A percentile compares a stretch with the other conserved stretches of the same genome.
Evolutionary conservation across 176 grass and related monocot genomes (phyloP).

Genomic region (Stipa capillata): DNA sequence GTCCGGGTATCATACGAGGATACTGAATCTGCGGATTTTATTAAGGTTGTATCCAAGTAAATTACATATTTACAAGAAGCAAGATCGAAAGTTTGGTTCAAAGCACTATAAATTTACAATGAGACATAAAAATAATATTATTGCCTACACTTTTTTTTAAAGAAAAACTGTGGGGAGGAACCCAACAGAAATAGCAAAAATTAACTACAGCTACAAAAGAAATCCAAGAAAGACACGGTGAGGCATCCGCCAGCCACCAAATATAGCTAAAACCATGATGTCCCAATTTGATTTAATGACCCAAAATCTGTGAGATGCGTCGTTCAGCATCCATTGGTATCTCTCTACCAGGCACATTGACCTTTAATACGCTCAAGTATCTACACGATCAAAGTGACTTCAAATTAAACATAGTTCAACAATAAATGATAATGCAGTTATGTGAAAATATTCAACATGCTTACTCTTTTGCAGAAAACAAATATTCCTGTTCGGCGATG

Average conservation of each 20-base stretch:
- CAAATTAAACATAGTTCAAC: background rate
- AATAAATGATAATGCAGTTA: background rate
- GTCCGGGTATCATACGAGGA: background rate
- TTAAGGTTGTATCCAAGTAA: background rate
- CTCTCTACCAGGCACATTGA: constrained; percentile 83
- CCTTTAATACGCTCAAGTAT: constrained; percentile 68
- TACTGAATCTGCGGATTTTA: background rate
- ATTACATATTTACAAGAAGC: constrained; percentile 9
- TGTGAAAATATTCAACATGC: background rate
- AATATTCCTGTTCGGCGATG: constrained; percentile 71
- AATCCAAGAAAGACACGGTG: background rate
- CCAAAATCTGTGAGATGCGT: constrained; percentile 54
- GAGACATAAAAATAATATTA: background rate
- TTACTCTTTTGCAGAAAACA: constrained; percentile 84
- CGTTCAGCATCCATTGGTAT: constrained; percentile 79
- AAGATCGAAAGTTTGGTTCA: background rate
- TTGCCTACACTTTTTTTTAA: background rate
- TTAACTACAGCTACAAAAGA: constrained; percentile 2
- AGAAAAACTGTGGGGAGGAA: background rate
- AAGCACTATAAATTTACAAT: constrained; percentile 7
- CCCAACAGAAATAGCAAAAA: constrained; percentile 2
- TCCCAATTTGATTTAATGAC: constrained; percentile 24
- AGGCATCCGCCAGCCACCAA: background rate
- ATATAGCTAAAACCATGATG: background rate
- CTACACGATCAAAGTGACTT: constrained; percentile 21